Base-by-base conservation (phyloP, 2,329 filamentous ascomycete genomes). In the Pseudocercospora ulei region DNA sequence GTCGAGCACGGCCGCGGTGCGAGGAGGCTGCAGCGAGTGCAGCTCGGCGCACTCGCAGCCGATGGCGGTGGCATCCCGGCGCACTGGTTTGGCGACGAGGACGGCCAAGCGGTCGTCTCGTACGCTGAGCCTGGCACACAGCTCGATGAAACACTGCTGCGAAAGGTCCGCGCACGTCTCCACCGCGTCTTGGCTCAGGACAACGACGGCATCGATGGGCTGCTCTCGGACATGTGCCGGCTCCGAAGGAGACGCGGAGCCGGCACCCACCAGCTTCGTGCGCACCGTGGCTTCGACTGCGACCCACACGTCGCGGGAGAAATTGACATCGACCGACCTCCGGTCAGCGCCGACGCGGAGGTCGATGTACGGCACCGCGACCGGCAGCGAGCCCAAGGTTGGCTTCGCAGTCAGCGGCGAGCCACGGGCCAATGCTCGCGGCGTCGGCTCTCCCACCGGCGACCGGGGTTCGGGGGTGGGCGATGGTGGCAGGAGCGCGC, bases 301-400 rank as follows among this genome's bases (percentile, higher is more conserved):
- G 6, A 58, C 48, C 57, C 57, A 60, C 3, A 57, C 39, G 17
- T 51, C 47, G 13, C 41, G 40, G 5, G 50, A 45, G 6, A 43
- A 19, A n/a, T 41, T 38, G 2, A 52, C 41, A 38, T 60, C 56
- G 11, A 59, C 44, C 4, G 45, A 41, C 7, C 41, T 27, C 6
- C 41, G 43, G 33, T 56, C 54, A 3, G 47, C 14, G 4, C 25
- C 42, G 6, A 56, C 42, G 6, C 39, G 28, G n/a, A 58, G 41
- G 5, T 54, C 44, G 11, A 59, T 44, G 20, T 46, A 55, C n/a
- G 56, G 55, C 3, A 54, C 42, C 8, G 35, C 29, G 7, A 42
- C 14, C 16, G 37, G 33, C 7, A 46, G 16, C 7, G 4, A 8
- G 22, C n/a, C n/a, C 16, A 19, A 8, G 11, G 28, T 26, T 26